Conservation (phyloP, 2,329 filamentous ascomycete species). For the Trichoderma hamatum region DNA sequence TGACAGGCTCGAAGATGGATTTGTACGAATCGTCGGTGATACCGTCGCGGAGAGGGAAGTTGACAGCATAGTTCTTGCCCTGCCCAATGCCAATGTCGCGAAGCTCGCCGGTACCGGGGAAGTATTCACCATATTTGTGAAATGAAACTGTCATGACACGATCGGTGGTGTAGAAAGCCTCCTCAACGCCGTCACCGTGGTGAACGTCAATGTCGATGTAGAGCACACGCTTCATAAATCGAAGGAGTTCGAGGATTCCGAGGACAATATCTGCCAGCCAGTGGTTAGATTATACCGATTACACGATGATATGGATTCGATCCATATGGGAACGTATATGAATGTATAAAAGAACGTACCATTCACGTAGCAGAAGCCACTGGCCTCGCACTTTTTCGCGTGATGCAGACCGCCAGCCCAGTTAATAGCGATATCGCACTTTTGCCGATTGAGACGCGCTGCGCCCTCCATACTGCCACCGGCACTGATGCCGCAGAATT, state of each 20-base stretch:
- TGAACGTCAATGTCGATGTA: constrained; percentile 98
- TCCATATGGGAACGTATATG: not conserved
- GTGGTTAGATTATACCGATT: constrained; percentile 9
- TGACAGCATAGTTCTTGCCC: constrained; percentile 87
- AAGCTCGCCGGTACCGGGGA: constrained; percentile 87
- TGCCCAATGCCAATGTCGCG: constrained; percentile 84
- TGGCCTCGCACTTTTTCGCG: constrained; percentile 94
- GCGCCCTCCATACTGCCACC: constrained; percentile 94
- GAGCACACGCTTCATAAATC: constrained; percentile 89
- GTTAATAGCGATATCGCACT: constrained; percentile 96
- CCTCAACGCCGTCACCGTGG: constrained; percentile 89
- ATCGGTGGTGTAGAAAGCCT: constrained; percentile 91
- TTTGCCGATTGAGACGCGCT: constrained; percentile 82
- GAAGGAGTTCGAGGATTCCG: constrained; percentile 87
- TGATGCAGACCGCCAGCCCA: constrained; percentile 98
- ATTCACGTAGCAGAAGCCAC: constrained; percentile 98
- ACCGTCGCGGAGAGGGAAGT: constrained; percentile 88
- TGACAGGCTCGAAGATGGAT: constrained; percentile 88
- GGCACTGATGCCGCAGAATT: constrained; percentile 93
- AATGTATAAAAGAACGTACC: constrained; percentile 52
- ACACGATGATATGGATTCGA: not conserved
- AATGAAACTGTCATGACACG: constrained; percentile 92
- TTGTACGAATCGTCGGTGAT: constrained; percentile 90
- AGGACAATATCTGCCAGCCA: constrained; percentile 79
- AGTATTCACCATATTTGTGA: constrained; percentile 97